Base-by-base conservation (phyloP, 1,284 basidiomycete genomes). In the Cryptococcus amylolentus region DNA sequence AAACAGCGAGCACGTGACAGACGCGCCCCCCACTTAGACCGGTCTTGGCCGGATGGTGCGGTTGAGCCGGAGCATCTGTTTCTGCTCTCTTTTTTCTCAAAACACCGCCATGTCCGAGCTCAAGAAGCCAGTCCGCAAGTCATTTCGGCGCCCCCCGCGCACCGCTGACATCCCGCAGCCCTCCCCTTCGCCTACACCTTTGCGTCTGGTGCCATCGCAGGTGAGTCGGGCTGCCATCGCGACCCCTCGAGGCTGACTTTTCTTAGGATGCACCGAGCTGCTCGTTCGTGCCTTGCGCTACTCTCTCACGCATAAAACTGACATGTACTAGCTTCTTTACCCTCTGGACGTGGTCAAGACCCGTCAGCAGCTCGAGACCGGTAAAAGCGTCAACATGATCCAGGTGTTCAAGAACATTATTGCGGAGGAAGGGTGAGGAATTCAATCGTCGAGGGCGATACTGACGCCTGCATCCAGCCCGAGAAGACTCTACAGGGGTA, bases 291-390 rank as follows among this genome's bases (percentile, higher is more conserved):
- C 92, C 12, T 20, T 37, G 43, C 37, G 18, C 23, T 27, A 38
- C 4, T 26, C 45, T 8, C 6, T 9, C 45, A 46, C 12, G 41
- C 41, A n/a, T 9, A 56, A 61, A 54, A 49, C 60, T 57, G 3
- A 53, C 71, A 73, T 53, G 28, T 20, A 10, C n/a, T 56, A 72
- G 56, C 59, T 65, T 43, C 63, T 71, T 9, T 76, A 71, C 57
- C 58, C 71, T 38, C 52, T 73, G 55, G 67, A 71, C 58, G 68
- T 75, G 55, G 89, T 98, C 77, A 98, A 98, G 81, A 99, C 95
- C 12, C 89, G 95, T 37, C 94, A 98, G 86, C 96, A 98, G 77
- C 82, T 99, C 27, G 89, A 91, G 75, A 88, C 86, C 6, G 88
- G 88, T 16, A 91, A 89, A 77, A 79, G 83, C 51, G 80, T 84